A percentile compares a stretch with the other conserved stretches of the same genome.
These are phyloP conservation scores for Echinochloa phyllopogon DNA, from an alignment of 176 grass and related monocot species.

Conservation along the genomic window DNA sequence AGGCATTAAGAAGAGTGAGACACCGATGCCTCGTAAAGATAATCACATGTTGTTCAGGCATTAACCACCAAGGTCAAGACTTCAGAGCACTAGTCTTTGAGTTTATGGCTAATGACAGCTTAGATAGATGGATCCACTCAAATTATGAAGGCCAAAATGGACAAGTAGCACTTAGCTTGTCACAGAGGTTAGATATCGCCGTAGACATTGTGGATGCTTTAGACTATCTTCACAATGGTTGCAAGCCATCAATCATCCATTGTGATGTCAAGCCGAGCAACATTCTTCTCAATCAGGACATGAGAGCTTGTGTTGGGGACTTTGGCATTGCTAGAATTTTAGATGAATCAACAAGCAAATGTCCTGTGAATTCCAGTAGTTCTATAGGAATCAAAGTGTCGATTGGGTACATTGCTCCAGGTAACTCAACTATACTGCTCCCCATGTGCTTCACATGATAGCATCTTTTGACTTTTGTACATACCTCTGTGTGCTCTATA, in stretches of 20 bases:
- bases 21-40: conserved; percentile 52
- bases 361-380: neutral
- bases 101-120: conserved; percentile 40
- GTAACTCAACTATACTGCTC: neutral
- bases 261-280: conserved; percentile 73
- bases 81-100: conserved; percentile 47
- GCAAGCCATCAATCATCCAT: conserved; percentile 46
- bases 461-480: neutral
- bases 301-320: conserved; percentile 54
- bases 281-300: conserved; percentile 56
- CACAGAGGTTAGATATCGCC: conserved; percentile 22
- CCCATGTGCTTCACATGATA: neutral
- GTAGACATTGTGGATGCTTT: conserved; percentile 40
- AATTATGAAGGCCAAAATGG: neutral
- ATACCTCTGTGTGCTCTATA: neutral
- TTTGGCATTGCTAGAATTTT: conserved; percentile 55
- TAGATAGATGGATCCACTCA: conserved; percentile 52
- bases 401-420: conserved; percentile 62
- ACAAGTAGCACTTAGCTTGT: conserved; percentile 10
- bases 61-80: conserved; percentile 40
- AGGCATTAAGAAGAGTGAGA: conserved; percentile 37
- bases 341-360: conserved; percentile 5
- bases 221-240: conserved; percentile 37
- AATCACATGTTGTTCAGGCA: conserved; percentile 45
- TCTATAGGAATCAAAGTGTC: conserved; percentile 49